Evolutionary conservation across 768 basidiomycete species (phyloP).

Genomic region (Butyriboletus loyo): DNA sequence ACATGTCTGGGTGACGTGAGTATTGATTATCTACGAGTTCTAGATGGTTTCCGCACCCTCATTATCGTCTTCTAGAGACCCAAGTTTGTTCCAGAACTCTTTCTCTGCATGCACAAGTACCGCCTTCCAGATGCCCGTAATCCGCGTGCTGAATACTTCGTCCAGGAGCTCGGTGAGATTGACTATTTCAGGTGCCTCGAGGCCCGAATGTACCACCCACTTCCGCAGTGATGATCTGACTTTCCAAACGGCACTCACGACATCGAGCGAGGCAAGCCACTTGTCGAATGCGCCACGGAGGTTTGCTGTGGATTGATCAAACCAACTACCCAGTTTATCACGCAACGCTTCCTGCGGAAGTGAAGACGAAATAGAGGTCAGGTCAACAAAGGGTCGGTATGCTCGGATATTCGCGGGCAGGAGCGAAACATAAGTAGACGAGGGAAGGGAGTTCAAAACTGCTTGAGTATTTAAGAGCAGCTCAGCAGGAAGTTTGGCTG

Average conservation of each 20-base stretch:
- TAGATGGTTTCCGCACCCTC: constrained; percentile 15
- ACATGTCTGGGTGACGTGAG: constrained; percentile 37
- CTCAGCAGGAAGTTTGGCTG: constrained; percentile 42
- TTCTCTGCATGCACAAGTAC: constrained; percentile 42
- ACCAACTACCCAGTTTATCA: constrained; percentile 61
- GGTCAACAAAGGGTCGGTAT: constrained; percentile 85
- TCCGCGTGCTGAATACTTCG: constrained; percentile 49
- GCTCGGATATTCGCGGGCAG: constrained; percentile 67
- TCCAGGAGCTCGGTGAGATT: constrained; percentile 49
- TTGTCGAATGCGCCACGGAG: constrained; percentile 44
- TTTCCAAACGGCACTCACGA: constrained; percentile 67
- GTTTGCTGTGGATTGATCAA: constrained; percentile 46
- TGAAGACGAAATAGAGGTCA: constrained; percentile 54
- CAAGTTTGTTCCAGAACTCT: constrained; percentile 46
- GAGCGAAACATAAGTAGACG: constrained; percentile 77
- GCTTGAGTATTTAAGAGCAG: constrained; percentile 63
- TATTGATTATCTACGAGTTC: not conserved
- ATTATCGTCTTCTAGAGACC: constrained; percentile 15
- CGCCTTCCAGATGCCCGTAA: constrained; percentile 56
- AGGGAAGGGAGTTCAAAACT: constrained; percentile 70
- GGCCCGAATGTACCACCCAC: constrained; percentile 42
- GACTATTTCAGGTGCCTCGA: constrained; percentile 47
- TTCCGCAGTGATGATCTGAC: constrained; percentile 51
- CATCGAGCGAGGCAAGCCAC: constrained; percentile 62
- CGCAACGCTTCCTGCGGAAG: constrained; percentile 43